Evolutionary conservation across 2,329 filamentous ascomycete genomes (phyloP).

Genomic region (Myriosclerotinia curreyana): DNA sequence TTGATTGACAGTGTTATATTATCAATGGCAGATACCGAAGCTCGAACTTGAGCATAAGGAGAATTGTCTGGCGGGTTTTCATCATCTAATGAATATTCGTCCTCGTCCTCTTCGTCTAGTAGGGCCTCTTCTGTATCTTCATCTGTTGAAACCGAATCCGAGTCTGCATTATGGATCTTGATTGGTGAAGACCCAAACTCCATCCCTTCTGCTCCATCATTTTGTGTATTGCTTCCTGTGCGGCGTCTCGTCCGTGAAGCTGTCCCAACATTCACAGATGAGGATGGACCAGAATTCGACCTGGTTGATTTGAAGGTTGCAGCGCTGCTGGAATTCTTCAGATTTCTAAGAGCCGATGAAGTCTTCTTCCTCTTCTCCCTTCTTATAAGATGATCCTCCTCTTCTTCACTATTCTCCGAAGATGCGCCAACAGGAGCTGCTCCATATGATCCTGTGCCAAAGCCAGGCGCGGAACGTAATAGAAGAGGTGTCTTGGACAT

Average conservation of each 20-base stretch:
- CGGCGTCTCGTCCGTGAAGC: conserved; percentile 10
- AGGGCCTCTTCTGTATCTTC: conserved; percentile 40
- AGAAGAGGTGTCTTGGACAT: conserved; percentile 54
- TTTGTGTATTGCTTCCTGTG: conserved; percentile 18
- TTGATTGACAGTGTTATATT: conserved; percentile 77
- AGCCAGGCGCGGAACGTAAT: conserved; percentile 57
- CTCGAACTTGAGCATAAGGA: conserved; percentile 74
- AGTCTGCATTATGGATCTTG: conserved; percentile 21
- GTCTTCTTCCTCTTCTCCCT: conserved; percentile 30
- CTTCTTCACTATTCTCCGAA: conserved; percentile 39
- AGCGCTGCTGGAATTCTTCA: conserved; percentile 34
- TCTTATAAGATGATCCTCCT: conserved; percentile 34
- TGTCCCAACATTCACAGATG: conserved; percentile 16
- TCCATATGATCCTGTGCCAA: conserved; percentile 60
- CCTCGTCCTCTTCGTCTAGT: conserved; percentile 35
- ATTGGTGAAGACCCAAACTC: conserved; percentile 33
- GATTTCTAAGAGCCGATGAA: conserved; percentile 32
- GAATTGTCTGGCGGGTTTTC: conserved; percentile 64
- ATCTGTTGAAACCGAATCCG: conserved; percentile 35
- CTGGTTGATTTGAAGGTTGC: conserved; percentile 23
- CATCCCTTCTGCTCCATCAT: conserved; percentile 30
- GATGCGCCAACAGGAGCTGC: conserved; percentile 50
- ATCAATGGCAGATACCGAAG: conserved; percentile 73
- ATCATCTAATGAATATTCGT: conserved; percentile 44
- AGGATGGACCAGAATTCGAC: conserved; percentile 24